Conservation (phyloP, 768 basidiomycete genomes). For the Scleroderma citrinum region DNA sequence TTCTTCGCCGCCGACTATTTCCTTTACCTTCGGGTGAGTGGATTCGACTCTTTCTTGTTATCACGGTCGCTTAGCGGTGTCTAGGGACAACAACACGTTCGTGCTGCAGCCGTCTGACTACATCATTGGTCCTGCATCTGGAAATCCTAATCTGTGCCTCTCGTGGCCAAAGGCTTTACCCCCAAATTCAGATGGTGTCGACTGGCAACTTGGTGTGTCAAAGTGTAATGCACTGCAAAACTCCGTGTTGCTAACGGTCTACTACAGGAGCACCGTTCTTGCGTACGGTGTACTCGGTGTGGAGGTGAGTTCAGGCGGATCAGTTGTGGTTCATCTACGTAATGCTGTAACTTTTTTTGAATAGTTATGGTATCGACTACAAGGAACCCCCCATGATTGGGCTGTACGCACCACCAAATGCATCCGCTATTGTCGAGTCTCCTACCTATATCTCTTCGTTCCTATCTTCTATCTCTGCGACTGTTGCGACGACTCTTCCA, state of each 20-base stretch:
- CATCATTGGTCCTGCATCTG: constrained; percentile 61
- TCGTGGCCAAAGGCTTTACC: constrained; percentile 66
- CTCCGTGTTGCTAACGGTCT: neutral
- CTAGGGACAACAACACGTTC: constrained; percentile 35
- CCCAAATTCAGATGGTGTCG: constrained; percentile 68
- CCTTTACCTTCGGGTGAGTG: constrained; percentile 65
- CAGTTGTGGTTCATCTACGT: neutral
- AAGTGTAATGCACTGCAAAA: neutral
- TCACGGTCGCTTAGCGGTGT: neutral
- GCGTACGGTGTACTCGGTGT: constrained; percentile 72
- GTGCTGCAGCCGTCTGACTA: constrained; percentile 71
- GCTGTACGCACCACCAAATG: constrained; percentile 56
- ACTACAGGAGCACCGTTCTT: constrained; percentile 56
- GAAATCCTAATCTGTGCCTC: constrained; percentile 62
- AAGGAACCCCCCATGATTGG: constrained; percentile 76
- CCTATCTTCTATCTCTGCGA: constrained; percentile 57
- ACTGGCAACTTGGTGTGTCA: constrained; percentile 73
- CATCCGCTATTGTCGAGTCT: constrained; percentile 36
- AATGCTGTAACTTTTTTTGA: constrained; percentile 1
- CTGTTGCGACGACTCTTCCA: constrained; percentile 62
- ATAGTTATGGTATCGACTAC: constrained; percentile 66
- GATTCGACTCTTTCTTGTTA: neutral
- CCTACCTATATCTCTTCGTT: constrained; percentile 41
- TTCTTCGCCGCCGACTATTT: constrained; percentile 47
- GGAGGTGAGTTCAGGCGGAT: constrained; percentile 43